Conservation (phyloP, 2,329 filamentous ascomycete genomes). For the Hypoxylon sp. region DNA sequence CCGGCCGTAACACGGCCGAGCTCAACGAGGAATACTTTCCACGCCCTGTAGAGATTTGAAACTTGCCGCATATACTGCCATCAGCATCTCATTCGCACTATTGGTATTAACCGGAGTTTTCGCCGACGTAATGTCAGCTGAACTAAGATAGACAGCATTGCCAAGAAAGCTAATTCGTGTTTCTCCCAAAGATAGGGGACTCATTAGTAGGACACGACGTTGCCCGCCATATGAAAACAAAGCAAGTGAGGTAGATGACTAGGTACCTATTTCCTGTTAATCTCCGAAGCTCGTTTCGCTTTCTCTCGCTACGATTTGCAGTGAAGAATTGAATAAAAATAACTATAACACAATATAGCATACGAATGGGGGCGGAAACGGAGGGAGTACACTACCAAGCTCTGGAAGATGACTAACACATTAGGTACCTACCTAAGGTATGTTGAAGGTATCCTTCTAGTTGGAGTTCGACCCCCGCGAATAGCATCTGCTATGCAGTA, state of each 20-base stretch:
- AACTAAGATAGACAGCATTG: slow-evolving; percentile 9
- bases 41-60: neutral
- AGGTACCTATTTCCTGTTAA: neutral
- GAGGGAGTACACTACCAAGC: neutral
- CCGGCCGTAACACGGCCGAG: slow-evolving; percentile 2
- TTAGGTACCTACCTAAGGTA: too few relatives aligned
- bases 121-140: slow-evolving; percentile 13
- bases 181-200: neutral
- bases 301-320: neutral
- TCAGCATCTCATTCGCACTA: neutral
- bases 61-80: neutral
- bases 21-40: neutral
- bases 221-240: neutral
- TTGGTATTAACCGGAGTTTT: neutral
- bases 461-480: neutral
- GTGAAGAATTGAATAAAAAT: neutral
- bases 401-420: slow-evolving; percentile 3
- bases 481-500: neutral
- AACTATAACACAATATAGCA: neutral
- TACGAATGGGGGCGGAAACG: neutral
- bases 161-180: neutral
- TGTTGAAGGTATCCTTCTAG: neutral
- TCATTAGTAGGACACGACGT: neutral
- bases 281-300: neutral
- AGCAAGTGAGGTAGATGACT: neutral